Base-by-base conservation (phyloP, 2,329 filamentous ascomycete species). In the Fusarium devonianum region DNA sequence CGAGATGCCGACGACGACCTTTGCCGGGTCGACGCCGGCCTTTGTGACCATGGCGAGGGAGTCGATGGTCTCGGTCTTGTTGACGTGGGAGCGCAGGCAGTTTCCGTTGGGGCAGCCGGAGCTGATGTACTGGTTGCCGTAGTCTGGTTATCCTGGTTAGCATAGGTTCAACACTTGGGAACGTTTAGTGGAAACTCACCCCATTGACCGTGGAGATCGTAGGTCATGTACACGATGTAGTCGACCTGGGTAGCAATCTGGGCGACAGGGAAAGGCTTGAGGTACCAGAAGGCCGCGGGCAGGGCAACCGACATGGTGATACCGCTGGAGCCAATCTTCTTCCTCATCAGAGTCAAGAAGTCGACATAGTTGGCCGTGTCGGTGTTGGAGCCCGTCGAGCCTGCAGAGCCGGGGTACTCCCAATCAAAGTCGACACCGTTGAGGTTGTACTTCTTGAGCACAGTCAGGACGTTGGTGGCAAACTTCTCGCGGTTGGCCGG, bases 361-460 rank as follows among this genome's bases (percentile, higher is more conserved):
- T 62, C 67, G 36, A 70, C 70, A 28, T 72, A 72, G 42, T 69
- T 64, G 13, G 49, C n/a, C 1, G 63, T 66, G 10, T 72, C 68
- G 0, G 72, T 74, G 4, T 41, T 61, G 0, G 69, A 63, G 2
- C 66, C 60, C 0, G 39, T 35, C 7, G 48, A 40, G 8, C 41
- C 35, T 72, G 14, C 61, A 22, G 67, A 68, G 0, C 66, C 69
- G 1, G 72, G 72, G 43, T 78, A 78, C 44, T 78, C 76, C 78
- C 77, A 81, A 55, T 78, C 75, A 30, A 78, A 61, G 33, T 78
- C 75, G 8, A 78, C 62, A 0, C 77, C 76, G 35, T 78, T 75
- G 0, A 79, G 55, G 4, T 63, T 58, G 17, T 76, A 29, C 22
- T 77, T 30, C 14, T 71, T 58, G 37, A 79, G 11, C 55, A 81